Evolutionary conservation across 805 yeast species (phyloP).

Genomic region (Metschnikowia baotianmanensis): DNA sequence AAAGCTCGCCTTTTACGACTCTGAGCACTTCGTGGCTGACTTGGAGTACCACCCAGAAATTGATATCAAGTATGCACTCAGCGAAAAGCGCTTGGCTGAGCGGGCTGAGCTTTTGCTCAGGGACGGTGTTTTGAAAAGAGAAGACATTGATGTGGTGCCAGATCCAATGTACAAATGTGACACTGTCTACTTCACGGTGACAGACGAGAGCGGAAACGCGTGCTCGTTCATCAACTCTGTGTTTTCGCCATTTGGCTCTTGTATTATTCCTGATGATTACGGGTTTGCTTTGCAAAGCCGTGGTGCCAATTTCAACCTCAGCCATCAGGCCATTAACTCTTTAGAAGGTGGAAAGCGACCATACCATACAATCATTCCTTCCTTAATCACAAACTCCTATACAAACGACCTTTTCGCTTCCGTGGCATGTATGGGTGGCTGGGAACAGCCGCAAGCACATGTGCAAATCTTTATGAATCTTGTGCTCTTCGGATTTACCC

Average conservation of each 20-base stretch:
- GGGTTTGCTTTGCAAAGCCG: conserved; percentile 77
- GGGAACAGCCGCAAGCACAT: conserved; percentile 84
- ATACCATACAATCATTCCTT: conserved; percentile 83
- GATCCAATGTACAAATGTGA: conserved; percentile 18
- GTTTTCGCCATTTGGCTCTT: conserved; percentile 66
- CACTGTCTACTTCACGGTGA: conserved; percentile 18
- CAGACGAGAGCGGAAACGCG: conserved; percentile 35
- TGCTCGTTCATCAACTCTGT: conserved; percentile 79
- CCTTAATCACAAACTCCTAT: conserved; percentile 56
- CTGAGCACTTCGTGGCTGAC: conserved; percentile 72
- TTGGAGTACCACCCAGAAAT: conserved; percentile 40
- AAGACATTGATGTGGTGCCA: conserved; percentile 17
- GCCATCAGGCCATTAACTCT: conserved; percentile 54
- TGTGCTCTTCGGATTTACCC: conserved; percentile 57
- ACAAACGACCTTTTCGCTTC: conserved; percentile 52
- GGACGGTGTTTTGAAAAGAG: conserved; percentile 11
- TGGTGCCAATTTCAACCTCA: conserved; percentile 70
- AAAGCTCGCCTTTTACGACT: conserved; percentile 70
- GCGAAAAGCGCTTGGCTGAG: conserved; percentile 17
- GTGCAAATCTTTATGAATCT: conserved; percentile 72
- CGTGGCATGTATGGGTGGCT: conserved; percentile 87
- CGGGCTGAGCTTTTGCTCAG: conserved; percentile 8
- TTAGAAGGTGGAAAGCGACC: conserved; percentile 70
- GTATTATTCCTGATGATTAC: conserved; percentile 57
- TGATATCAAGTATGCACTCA: conserved; percentile 43